Evolutionary conservation across 495 filamentous ascomycete genomes (phyloP), one percentile per base, ranked within the genome.

Genomic region (Penicillium cosmopolitanum): DNA sequence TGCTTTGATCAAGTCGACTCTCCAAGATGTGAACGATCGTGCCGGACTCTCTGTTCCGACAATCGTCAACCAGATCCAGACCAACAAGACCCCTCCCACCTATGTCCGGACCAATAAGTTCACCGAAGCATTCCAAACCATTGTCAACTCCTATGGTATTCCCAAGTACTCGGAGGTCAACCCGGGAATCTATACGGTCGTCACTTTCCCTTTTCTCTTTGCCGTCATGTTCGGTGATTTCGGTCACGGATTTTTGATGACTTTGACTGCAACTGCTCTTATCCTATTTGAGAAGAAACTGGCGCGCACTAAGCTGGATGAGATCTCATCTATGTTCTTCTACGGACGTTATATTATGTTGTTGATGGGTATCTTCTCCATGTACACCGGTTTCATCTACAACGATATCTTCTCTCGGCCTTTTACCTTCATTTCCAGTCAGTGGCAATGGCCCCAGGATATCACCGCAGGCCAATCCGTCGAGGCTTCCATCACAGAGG

Each of bases 191-290:
- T 93, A 93, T 19, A 94, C 96, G 21, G 92, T 97, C 58, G 86
- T 98, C 63, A 99, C 96, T 43, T 99, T 99, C 71, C 95, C 95
- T 12, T 98, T 99, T 79, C 77, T 98, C 44, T 99, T 99, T 70
- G 96, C 96, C 28, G 94, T 97, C 82, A 98, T 98, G 95, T 98
- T 98, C 66, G 95, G 95, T 71, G 95, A 98, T 74, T 85, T 96
- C 60, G 95, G 95, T 25, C 95, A 99, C 70, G 95, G 94, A 60
- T 66, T 83, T 61, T 87, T 99, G 65, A 93, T 98, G 89, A 81
- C 90, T 13, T 65, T 85, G 53, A 86, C 90, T 62, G 90, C 96
- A 25, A 58, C 82, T 25, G 89, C 91, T 36, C 96, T 99, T 93
- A 97, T 98, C 62, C 92, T 94, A 78, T 97, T 85, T 78, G 95